Base-by-base conservation (phyloP, 2,329 filamentous ascomycete genomes). In the Lecanicillium sp. region DNA sequence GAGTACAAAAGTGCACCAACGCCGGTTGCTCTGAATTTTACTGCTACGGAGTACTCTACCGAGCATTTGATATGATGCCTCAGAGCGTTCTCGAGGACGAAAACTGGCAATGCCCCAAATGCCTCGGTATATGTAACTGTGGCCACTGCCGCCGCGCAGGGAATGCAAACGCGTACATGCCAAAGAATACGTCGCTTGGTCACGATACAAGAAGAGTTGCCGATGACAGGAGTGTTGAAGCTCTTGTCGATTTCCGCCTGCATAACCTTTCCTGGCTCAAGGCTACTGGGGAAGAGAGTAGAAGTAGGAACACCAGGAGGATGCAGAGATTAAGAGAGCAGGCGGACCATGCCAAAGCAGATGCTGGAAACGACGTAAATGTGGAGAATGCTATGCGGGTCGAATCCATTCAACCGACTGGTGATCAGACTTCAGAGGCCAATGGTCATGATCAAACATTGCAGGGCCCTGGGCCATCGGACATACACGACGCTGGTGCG, bases 11-110 rank as follows among this genome's bases (percentile, higher is more conserved):
- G 37, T 98, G 92, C 60, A 80, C 79, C 0, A 80, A 68, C 28
- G 63, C 65, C 3, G 75, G 72, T 8, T 97, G 92, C 53, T 69
- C 73, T 11, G 71, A 84, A 40, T 78, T 77, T 1, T 98, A 94
- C 56, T 97, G 92, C 58, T 98, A 94, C 54, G 90, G 90, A n/a
- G 84, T 84, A 13, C 70, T 98, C 2, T 97, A 88, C 62, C 74
- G 92, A 40, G 89, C 87, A 1, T 95, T 95, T 53, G 90, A 97
- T 57, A 77, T 88, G 56, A 84, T 87, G 74, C 92, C 92, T 0
- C 79, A 90, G 50, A 70, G 78, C 15, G 77, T 89, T 1, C 82
- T 96, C 73, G 81, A 94, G 54, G 73, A 86, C 46, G 76, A 81
- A 46, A 69, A 80, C 34, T 98, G 92, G 90, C 76, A 83, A 52